Base-by-base conservation (phyloP, 2,329 filamentous ascomycete species). In the Amesomyces nigricolor region DNA sequence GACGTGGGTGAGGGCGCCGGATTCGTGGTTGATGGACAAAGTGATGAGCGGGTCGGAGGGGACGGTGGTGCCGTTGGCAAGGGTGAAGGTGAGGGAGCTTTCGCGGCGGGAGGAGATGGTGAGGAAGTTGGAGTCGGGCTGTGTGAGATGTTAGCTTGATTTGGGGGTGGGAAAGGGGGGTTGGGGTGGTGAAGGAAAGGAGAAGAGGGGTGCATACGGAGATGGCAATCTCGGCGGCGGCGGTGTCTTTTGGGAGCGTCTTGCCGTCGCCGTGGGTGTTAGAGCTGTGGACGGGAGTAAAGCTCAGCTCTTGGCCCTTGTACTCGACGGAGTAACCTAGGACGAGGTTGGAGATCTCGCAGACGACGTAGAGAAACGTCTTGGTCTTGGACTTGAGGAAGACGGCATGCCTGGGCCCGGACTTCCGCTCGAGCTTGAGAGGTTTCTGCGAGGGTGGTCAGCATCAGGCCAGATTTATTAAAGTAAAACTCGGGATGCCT, bases 31-130 rank as follows among this genome's bases (percentile, higher is more conserved):
- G 61, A 89, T 78, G 53, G 72, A 65, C 72, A 82, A 89, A 56
- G 75, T 82, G 58, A 85, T 77, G 52, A 91, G 71, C 0, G 86
- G 79, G 67, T 89, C 86, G 0, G 84, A 85, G 8, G 75, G 66
- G 54, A 83, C 73, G 11, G 63, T 58, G 8, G 74, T 75, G 59
- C 62, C 70, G 65, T 77, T 73, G 61, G 64, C 58, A 56, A 69
- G 53, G 63, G 78, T 73, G 61, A 73, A 75, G 68, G 75, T 75
- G 66, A 85, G 79, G 19, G 76, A 71, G 44, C 72, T 74, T 65
- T 86, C 85, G 65, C 80, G 79, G 58, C 88, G 84, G 60, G 87
- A 87, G 2, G 85, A 86, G 42, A 87, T 77, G 61, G 87, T 75
- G 50, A 91, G 67, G 72, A 83, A 88, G 37, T 77, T 79, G 57